Conservation (phyloP, 441 rosid genomes). For the Gossypium davidsonii region DNA sequence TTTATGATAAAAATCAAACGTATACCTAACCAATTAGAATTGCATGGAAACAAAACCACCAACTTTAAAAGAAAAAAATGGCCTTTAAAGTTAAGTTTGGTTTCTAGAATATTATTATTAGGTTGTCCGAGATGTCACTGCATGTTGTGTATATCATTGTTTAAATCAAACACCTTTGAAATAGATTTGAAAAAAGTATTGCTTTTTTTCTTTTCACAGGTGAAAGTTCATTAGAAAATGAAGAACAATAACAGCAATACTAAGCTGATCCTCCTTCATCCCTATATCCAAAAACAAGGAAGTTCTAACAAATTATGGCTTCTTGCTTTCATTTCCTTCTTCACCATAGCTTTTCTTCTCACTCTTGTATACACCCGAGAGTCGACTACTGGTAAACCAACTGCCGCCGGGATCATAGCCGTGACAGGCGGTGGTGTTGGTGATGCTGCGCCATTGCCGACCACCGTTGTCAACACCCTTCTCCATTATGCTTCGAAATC, state of each 20-base stretch:
- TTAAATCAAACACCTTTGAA: constrained; percentile 25
- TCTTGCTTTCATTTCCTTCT: constrained; percentile 68
- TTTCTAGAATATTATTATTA: background rate
- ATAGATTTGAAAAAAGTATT: background rate
- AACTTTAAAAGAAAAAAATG: background rate
- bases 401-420: constrained; percentile 18
- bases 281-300: constrained; percentile 86
- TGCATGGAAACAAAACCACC: background rate
- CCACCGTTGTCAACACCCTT: constrained; percentile 37
- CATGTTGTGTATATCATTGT: constrained; percentile 26
- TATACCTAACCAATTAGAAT: background rate
- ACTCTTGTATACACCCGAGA: constrained; percentile 77
- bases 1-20: no score
- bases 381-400: constrained; percentile 22
- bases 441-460: constrained; percentile 36
- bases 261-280: constrained; percentile 83
- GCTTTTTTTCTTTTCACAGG: background rate
- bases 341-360: constrained; percentile 69
- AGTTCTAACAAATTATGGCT: constrained; percentile 77
- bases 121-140: constrained; percentile 1
- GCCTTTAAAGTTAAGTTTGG: background rate
- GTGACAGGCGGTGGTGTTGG: constrained; percentile 19
- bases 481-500: constrained; percentile 59
- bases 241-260: constrained; percentile 62
- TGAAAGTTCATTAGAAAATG: constrained; percentile 22